phyloP scores from a whole-genome alignment of 257 asterid species.

The Solanum clarkiae region DNA sequence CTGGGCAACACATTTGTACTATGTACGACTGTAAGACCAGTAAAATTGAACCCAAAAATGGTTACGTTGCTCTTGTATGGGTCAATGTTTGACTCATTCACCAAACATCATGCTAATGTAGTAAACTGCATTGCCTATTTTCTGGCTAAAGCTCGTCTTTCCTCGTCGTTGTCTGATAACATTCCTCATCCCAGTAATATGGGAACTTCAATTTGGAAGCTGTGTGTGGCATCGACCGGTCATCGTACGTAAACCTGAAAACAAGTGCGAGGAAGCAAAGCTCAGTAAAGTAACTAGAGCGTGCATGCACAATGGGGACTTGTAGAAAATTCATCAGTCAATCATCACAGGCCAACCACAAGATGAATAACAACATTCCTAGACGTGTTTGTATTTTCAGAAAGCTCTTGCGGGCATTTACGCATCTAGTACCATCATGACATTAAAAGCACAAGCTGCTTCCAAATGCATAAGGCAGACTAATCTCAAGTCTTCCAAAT shows the following conservation, averaged over 20 bases:
- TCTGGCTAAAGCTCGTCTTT: slow-evolving; percentile 69
- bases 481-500: not conserved
- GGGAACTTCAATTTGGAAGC: slow-evolving; percentile 83
- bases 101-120: not conserved
- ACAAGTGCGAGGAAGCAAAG: not conserved
- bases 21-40: not conserved
- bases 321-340: not conserved
- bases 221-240: slow-evolving; percentile 88
- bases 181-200: slow-evolving; percentile 62
- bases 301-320: not conserved
- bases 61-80: not conserved
- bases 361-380: not conserved
- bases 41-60: not conserved
- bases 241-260: slow-evolving; percentile 77
- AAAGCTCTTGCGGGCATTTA: not conserved
- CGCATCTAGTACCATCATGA: not conserved
- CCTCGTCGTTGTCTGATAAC: slow-evolving; percentile 22
- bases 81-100: not conserved
- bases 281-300: not conserved
- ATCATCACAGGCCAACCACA: not conserved
- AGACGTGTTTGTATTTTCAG: not conserved
- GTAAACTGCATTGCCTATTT: not conserved
- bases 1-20: not conserved
- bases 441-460: not conserved
- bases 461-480: not conserved